Percentiles rank a stretch among this genome's conserved stretches.
phyloP scores from a whole-genome alignment of 2,329 filamentous ascomycete genomes.

The Juglanconis sp. region DNA sequence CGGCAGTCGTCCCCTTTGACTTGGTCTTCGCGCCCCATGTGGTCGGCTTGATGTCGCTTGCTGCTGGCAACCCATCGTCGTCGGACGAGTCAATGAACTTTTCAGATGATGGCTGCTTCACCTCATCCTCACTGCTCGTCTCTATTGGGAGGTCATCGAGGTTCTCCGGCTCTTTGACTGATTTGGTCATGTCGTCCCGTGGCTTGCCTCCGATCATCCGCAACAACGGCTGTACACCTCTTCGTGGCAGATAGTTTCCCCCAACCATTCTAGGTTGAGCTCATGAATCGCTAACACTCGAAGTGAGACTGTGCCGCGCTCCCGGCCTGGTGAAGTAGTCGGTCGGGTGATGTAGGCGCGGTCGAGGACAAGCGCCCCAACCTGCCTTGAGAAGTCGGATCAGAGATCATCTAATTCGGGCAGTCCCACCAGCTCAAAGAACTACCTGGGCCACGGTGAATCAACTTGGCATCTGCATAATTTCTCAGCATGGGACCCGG shows the following conservation, averaged over 20 bases:
- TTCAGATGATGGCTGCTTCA: conserved; percentile 9
- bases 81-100: conserved; percentile 17
- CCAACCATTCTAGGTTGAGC: not conserved
- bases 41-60: conserved; percentile 32
- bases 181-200: not conserved
- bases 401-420: not conserved
- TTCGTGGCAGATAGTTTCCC: not conserved
- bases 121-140: conserved; percentile 24
- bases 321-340: too few species aligned
- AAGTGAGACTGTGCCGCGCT: too few species aligned
- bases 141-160: conserved; percentile 24
- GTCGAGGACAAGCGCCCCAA: not conserved
- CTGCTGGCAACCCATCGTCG: conserved; percentile 22
- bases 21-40: conserved; percentile 24
- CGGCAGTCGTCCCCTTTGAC: not conserved
- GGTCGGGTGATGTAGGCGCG: not conserved
- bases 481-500: not conserved
- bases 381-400: not conserved
- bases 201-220: conserved; percentile 11
- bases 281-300: not conserved
- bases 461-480: not conserved
- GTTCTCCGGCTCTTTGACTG: conserved; percentile 20
- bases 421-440: not conserved
- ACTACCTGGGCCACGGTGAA: not conserved
- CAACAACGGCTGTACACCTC: not conserved